phyloP scores from a whole-genome alignment of 345 rosid species.

The Cardamine resedifolia region DNA sequence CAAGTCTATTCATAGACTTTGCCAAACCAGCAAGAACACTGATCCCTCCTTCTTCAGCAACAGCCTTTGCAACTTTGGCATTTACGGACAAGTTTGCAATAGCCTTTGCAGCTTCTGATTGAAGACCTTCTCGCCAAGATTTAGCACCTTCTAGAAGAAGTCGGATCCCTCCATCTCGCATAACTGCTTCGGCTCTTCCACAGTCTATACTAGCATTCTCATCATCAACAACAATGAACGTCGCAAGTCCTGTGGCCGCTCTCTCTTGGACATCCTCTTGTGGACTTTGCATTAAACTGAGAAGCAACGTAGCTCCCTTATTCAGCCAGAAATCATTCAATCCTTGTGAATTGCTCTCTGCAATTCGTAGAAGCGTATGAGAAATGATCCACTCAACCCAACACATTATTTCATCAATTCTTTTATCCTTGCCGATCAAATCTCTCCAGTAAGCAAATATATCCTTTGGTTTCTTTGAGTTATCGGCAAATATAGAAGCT shows the following conservation, averaged over 20 bases:
- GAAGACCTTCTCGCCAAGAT: conserved; percentile 74
- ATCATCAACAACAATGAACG: conserved; percentile 71
- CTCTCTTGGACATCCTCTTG: conserved; percentile 89
- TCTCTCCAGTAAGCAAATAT: conserved; percentile 59
- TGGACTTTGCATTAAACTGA: conserved; percentile 70
- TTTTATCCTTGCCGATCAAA: conserved; percentile 43
- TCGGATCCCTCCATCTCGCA: conserved; percentile 68
- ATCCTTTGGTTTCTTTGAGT: conserved; percentile 45
- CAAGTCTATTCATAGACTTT: conserved; percentile 71
- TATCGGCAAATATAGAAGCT: conserved; percentile 52
- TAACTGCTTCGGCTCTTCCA: conserved; percentile 82
- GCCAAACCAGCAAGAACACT: conserved; percentile 61
- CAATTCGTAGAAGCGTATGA: conserved; percentile 60
- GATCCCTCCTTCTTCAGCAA: conserved; percentile 81
- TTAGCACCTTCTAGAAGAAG: conserved; percentile 68
- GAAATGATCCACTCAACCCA: conserved; percentile 81
- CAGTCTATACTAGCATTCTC: conserved; percentile 72
- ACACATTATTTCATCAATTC: conserved; percentile 51
- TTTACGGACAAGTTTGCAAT: conserved; percentile 74
- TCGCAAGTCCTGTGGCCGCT: conserved; percentile 74
- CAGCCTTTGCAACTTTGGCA: conserved; percentile 69
- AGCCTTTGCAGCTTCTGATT: conserved; percentile 86
- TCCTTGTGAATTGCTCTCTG: conserved; percentile 64
- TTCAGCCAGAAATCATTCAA: conserved; percentile 68
- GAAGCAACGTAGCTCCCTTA: conserved; percentile 68